A percentile compares a stretch with the other conserved stretches of the same genome.
Conservation (phyloP, 129 eudicot species). For the Flaveria robusta region DNA sequence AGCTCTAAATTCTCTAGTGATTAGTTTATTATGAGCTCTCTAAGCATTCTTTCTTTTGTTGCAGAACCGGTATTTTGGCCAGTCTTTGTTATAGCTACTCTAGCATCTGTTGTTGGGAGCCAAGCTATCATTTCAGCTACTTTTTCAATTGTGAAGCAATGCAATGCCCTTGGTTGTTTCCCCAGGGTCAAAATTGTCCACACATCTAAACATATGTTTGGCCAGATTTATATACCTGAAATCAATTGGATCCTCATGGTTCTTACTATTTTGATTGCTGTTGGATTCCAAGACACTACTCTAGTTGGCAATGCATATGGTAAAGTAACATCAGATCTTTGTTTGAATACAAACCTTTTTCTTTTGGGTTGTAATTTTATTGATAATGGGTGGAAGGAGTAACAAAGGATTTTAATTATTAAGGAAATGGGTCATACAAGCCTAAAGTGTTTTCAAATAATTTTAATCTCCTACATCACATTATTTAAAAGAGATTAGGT, state of each 20-base stretch:
- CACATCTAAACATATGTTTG: conserved; percentile 80
- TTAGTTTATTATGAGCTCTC: not conserved
- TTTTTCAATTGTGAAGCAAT: conserved; percentile 88
- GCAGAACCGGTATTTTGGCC: conserved; percentile 91
- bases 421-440: not conserved
- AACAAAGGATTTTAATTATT: not conserved
- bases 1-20: not conserved
- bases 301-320: conserved; percentile 91
- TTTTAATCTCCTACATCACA: not conserved
- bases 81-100: conserved; percentile 79
- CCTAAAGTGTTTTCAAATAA: not conserved
- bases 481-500: not conserved
- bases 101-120: conserved; percentile 91
- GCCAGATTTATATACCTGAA: conserved; percentile 89
- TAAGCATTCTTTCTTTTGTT: conserved; percentile 27
- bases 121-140: conserved; percentile 96
- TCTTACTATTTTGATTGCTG: conserved; percentile 71
- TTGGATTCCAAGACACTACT: conserved; percentile 87
- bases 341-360: not conserved
- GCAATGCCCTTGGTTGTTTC: conserved; percentile 95
- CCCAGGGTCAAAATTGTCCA: conserved; percentile 95
- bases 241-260: conserved; percentile 97
- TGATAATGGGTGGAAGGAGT: not conserved
- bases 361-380: not conserved
- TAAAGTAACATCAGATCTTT: conserved; percentile 26